Percentiles rank a stretch among this genome's conserved stretches.
Conservation (phyloP, 768 basidiomycete genomes). For the Hericium erinaceus region DNA sequence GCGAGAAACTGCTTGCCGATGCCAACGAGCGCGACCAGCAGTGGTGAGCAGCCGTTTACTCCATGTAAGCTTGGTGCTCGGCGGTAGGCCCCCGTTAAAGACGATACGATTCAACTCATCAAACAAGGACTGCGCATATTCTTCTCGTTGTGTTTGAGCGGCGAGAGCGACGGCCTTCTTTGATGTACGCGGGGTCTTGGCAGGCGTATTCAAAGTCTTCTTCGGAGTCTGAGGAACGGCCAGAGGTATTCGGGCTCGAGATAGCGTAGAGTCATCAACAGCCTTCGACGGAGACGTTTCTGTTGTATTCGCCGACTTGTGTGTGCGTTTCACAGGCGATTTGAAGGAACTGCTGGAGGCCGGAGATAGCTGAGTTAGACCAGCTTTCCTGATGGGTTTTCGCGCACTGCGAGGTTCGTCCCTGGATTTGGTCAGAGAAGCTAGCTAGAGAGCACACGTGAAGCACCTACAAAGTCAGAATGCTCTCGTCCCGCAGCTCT, state of each 20-base stretch:
- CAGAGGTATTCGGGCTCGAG: neutral
- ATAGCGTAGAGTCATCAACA: neutral
- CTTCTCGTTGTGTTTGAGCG: slow-evolving; percentile 9
- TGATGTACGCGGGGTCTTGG: slow-evolving; percentile 10
- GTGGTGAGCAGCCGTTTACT: slow-evolving; percentile 13
- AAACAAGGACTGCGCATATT: slow-evolving; percentile 11
- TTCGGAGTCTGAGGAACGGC: neutral
- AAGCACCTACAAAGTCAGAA: neutral
- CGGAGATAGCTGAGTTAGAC: no score
- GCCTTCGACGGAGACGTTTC: neutral
- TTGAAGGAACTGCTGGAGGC: no score
- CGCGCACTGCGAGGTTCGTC: neutral
- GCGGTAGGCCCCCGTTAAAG: slow-evolving; percentile 8
- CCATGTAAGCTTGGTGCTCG: slow-evolving; percentile 9
- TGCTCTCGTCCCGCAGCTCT: neutral
- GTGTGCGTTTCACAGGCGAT: no score
- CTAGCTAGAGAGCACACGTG: neutral
- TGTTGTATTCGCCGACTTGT: no score
- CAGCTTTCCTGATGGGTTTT: neutral
- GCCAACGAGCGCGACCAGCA: slow-evolving; percentile 14
- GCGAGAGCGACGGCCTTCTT: slow-evolving; percentile 10
- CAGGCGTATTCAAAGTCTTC: slow-evolving; percentile 1
- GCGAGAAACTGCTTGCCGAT: neutral
- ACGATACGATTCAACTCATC: slow-evolving; percentile 11
- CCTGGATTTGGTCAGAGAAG: neutral